A percentile compares a stretch with the other conserved stretches of the same genome.
These are phyloP conservation scores for Amauroascus verrucosus DNA, from an alignment of 2,329 filamentous ascomycete genomes.

Conservation along the genomic window DNA sequence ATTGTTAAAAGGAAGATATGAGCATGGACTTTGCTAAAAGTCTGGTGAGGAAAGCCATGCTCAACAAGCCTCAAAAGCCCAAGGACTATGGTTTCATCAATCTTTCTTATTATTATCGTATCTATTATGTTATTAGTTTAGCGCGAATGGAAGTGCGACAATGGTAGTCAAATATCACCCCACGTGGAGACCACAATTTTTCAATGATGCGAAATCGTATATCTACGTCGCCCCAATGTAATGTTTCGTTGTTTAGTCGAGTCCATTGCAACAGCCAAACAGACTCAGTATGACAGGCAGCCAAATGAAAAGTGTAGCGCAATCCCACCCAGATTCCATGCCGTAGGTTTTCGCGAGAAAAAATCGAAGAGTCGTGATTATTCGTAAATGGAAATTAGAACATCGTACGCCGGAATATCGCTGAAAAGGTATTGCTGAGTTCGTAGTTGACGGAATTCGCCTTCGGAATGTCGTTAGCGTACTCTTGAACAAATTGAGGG, in stretches of 20 bases:
- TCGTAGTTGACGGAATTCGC: not conserved
- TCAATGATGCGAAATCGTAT: not conserved
- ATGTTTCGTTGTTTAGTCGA: not conserved
- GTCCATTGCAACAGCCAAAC: not conserved
- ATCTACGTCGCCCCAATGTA: not conserved
- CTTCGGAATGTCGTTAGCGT: not conserved
- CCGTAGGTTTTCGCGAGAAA: not conserved
- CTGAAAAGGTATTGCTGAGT: not conserved
- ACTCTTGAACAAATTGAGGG: not conserved
- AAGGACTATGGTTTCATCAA: not conserved
- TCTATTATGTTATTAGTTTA: not conserved
- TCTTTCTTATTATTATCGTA: conserved; percentile 1
- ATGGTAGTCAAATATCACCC: not conserved
- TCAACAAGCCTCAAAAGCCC: no score
- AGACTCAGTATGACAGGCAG: not conserved
- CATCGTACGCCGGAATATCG: not conserved
- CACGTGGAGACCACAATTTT: not conserved
- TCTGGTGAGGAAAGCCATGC: no score
- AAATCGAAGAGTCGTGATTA: not conserved
- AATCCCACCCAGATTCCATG: not conserved
- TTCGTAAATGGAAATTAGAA: not conserved
- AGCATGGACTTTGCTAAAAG: no score
- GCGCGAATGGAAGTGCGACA: not conserved
- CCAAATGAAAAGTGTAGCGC: not conserved
- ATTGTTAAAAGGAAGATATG: no score